Evolutionary conservation across 768 basidiomycete genomes (phyloP), one percentile per base, ranked within the genome.

Genomic region (Amanita inopinata): DNA sequence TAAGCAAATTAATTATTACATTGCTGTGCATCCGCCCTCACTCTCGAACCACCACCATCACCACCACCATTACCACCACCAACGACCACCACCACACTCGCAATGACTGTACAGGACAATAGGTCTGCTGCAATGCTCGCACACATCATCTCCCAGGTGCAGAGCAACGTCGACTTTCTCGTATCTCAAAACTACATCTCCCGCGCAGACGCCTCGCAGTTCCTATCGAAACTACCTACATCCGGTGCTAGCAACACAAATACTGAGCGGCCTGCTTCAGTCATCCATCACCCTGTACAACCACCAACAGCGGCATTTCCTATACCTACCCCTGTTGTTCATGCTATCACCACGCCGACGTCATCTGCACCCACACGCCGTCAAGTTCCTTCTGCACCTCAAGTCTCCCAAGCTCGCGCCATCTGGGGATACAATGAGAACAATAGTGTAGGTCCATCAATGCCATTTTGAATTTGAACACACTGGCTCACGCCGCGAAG

Each of bases 391-490:
- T 40, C 49, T 18, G 48, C 55, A 33, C 45, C 53, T 38, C 24
- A 49, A 44, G 34, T 47, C 12, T 50, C 56, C 5, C 61, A 69
- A 48, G 80, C 75, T 5, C 66, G 67, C 32, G 83, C 80, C 1
- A 41, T 79, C 0, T 85, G 83, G 83, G 59, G 63, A 1, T 86
- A 86, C 58, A 79, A 80, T 43, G 77, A 78, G 50, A 60, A 73
- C 39, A 74, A 74, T 38, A 49, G 57, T 47, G 75, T 80, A 40
- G 33, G 67, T 52, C 32, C 36, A 23, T 46, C 24, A n/a, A 28
- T 27, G 24, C 7, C 12, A 11, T 25, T 10, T 20, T n/a, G n/a
- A 43, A 10, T 45, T 20, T 20, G 27, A 38, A 17, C 33, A 49
- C 43, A 46, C 23, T 32, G 12, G 38, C 46, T 28, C 43, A 43